Conservation (phyloP, 345 rosid species). For the Cardamine chenopodiifolia region DNA sequence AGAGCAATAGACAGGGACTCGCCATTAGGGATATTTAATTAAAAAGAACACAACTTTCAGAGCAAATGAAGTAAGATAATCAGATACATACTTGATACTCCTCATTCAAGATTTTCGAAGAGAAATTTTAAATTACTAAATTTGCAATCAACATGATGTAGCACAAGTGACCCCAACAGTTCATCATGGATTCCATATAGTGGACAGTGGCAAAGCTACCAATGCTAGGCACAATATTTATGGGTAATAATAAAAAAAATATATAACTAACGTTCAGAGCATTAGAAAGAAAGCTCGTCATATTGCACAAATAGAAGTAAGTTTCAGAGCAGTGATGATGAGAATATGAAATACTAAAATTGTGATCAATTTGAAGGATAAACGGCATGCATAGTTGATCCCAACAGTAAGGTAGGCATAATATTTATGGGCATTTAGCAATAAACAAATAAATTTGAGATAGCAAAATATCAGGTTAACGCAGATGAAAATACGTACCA, state of each 20-base stretch:
- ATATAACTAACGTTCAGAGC: background rate
- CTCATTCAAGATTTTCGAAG: background rate
- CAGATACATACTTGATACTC: slow-evolving; percentile 22
- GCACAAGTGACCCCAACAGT: slow-evolving; percentile 21
- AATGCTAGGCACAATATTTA: background rate
- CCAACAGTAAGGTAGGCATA: background rate
- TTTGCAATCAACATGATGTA: background rate
- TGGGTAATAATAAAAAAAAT: background rate
- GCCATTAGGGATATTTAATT: background rate
- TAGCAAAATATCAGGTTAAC: slow-evolving; percentile 9
- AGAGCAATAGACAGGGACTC: background rate
- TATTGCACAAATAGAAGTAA: background rate
- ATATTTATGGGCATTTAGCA: background rate
- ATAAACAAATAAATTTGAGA: slow-evolving; percentile 4
- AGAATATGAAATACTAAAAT: background rate
- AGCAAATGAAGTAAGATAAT: background rate
- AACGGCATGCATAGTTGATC: background rate
- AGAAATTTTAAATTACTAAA: background rate
- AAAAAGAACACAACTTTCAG: background rate
- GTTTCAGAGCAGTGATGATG: slow-evolving; percentile 2
- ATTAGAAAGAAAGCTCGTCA: background rate
- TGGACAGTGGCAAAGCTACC: slow-evolving; percentile 14
- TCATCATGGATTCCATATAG: slow-evolving; percentile 11
- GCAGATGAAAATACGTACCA: slow-evolving; percentile 54
- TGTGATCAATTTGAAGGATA: background rate